phyloP scores from a whole-genome alignment of 2,329 filamentous ascomycete species.

The Davidsoniella eucalypti region DNA sequence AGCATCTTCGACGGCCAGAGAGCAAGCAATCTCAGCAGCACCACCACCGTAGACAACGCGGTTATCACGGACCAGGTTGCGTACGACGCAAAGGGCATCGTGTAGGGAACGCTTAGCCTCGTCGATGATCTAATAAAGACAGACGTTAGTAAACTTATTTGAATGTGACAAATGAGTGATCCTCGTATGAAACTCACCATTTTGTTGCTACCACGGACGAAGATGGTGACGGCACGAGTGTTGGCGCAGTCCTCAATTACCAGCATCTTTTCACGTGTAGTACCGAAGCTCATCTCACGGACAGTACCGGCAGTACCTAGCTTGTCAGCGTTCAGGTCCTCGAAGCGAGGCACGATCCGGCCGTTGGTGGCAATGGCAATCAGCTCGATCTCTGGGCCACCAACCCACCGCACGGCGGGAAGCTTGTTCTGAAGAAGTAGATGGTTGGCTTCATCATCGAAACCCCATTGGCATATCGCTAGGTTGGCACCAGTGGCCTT shows the following conservation, averaged over 20 bases:
- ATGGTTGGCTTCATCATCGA: slow-evolving; percentile 98
- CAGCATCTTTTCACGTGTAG: slow-evolving; percentile 97
- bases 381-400: slow-evolving; percentile 92
- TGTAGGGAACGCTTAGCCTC: slow-evolving; percentile 96
- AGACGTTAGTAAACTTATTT: neutral
- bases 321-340: slow-evolving; percentile 82
- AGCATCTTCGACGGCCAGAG: slow-evolving; percentile 85
- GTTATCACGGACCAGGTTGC: slow-evolving; percentile 91
- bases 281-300: slow-evolving; percentile 90
- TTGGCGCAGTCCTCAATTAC: slow-evolving; percentile 99
- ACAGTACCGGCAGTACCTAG: slow-evolving; percentile 80
- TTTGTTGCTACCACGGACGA: slow-evolving; percentile 96
- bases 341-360: slow-evolving; percentile 90
- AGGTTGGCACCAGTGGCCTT: slow-evolving; percentile 95
- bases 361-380: slow-evolving; percentile 98
- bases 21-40: slow-evolving; percentile 93
- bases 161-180: neutral
- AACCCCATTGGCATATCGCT: slow-evolving; percentile 98
- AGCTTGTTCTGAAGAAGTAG: slow-evolving; percentile 89
- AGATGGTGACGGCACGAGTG: slow-evolving; percentile 87
- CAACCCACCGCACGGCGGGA: slow-evolving; percentile 93
- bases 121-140: slow-evolving; percentile 66
- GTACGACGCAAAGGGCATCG: slow-evolving; percentile 91
- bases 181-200: slow-evolving; percentile 47
- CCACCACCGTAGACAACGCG: slow-evolving; percentile 95